These are phyloP conservation scores for Claviceps maximensis DNA, from an alignment of 2,329 filamentous ascomycete species.

Conservation along the genomic window DNA sequence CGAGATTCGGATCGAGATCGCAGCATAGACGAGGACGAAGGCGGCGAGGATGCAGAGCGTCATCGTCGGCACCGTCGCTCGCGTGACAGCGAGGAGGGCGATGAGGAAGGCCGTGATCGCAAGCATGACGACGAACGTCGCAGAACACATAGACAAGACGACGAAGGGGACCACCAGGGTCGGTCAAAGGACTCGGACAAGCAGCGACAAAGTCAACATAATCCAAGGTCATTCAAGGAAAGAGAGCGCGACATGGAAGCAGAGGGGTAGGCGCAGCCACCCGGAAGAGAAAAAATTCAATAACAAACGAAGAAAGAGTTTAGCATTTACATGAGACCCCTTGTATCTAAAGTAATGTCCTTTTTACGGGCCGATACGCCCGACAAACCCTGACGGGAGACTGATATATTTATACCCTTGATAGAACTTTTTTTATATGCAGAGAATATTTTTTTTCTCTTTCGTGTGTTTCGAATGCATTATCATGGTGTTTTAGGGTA, in stretches of 20 bases:
- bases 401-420: too few relatives aligned
- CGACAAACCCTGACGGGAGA: too few relatives aligned
- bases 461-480: too few relatives aligned
- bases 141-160: conserved; percentile 11
- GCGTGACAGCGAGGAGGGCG: conserved; percentile 12
- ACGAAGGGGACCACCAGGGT: conserved; percentile 11
- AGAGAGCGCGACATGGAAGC: conserved; percentile 7
- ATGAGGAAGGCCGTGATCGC: not conserved
- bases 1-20: conserved; percentile 7
- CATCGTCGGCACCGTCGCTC: conserved; percentile 7
- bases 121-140: conserved; percentile 10
- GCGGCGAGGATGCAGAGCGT: conserved; percentile 11
- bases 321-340: not conserved
- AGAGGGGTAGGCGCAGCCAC: not conserved
- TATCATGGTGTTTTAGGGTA: too few relatives aligned
- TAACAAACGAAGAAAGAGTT: not conserved
- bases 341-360: not conserved
- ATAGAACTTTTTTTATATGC: not conserved
- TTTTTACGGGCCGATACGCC: not conserved
- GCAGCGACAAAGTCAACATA: conserved; percentile 7
- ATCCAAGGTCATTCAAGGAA: conserved; percentile 12
- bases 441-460: too few relatives aligned
- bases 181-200: conserved; percentile 7
- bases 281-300: too few relatives aligned
- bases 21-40: conserved; percentile 5